A percentile compares a stretch with the other conserved stretches of the same genome.
Evolutionary conservation across 371 early-diverging fungal genomes (phyloP).

Genomic region (Fennellomyces sp.): DNA sequence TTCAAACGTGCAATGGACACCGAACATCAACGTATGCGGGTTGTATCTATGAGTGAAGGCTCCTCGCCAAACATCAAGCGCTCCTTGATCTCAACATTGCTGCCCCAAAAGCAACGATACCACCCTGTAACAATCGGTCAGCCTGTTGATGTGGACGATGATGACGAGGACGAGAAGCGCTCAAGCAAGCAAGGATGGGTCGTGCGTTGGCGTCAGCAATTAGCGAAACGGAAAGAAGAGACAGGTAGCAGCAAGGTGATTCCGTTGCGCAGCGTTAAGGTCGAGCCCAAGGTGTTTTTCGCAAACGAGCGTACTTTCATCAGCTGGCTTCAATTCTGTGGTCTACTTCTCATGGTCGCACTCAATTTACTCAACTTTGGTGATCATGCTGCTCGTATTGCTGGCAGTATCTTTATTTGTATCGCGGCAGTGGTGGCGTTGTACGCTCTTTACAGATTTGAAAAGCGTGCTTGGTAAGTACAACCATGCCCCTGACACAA

Average conservation of each 20-base stretch:
- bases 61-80: neutral
- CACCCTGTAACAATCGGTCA: neutral
- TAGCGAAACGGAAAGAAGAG: neutral
- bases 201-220: neutral
- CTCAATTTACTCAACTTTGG: slow-evolving; percentile 84
- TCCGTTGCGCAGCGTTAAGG: slow-evolving; percentile 22
- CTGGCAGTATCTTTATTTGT: slow-evolving; percentile 78
- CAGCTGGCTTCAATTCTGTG: slow-evolving; percentile 81
- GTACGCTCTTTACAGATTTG: slow-evolving; percentile 82
- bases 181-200: neutral
- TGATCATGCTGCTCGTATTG: slow-evolving; percentile 63
- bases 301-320: slow-evolving; percentile 99
- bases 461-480: slow-evolving; percentile 77
- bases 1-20: slow-evolving; percentile 24
- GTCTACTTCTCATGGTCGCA: slow-evolving; percentile 70
- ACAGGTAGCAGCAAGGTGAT: neutral
- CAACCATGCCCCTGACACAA: too few species aligned
- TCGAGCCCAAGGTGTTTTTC: slow-evolving; percentile 98
- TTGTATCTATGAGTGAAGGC: neutral
- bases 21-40: slow-evolving; percentile 18
- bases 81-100: neutral
- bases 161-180: neutral
- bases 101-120: neutral
- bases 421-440: slow-evolving; percentile 65
- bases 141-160: slow-evolving; percentile 2